Percentiles rank a stretch among this genome's conserved stretches.
Evolutionary conservation across 1,284 basidiomycete species (phyloP).

Genomic region (Ustilago xerochloae): DNA sequence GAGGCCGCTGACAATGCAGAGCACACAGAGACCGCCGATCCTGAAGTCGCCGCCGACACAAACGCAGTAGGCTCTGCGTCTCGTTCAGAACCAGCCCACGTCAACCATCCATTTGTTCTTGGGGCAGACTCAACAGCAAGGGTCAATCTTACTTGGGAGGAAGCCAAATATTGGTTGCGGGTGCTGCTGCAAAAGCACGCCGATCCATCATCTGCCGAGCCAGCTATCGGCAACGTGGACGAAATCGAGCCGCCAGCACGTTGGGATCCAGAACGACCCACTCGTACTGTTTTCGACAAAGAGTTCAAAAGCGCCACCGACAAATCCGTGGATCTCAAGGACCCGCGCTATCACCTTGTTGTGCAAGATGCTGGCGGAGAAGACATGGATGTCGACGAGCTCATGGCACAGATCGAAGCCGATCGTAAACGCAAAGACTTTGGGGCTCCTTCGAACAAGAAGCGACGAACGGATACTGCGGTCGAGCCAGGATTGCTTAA

Average conservation of each 20-base stretch:
- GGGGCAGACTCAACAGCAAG: constrained; percentile 8
- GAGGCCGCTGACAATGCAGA: background rate
- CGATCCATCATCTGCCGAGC: background rate
- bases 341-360: constrained; percentile 45
- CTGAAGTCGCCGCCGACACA: background rate
- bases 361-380: constrained; percentile 44
- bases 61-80: background rate
- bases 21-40: background rate
- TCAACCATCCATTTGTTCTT: constrained; percentile 7
- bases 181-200: constrained; percentile 25
- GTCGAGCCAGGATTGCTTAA: constrained; percentile 36
- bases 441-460: background rate
- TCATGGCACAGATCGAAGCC: constrained; percentile 31
- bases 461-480: constrained; percentile 20
- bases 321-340: constrained; percentile 34
- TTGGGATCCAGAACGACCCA: constrained; percentile 48
- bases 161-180: constrained; percentile 45
- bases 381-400: constrained; percentile 34
- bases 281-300: constrained; percentile 48
- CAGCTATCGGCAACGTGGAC: too few relatives aligned
- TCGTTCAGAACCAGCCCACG: background rate
- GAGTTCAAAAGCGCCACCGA: constrained; percentile 40
- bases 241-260: constrained; percentile 17
- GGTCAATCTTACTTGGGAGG: constrained; percentile 39
- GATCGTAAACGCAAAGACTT: constrained; percentile 1